Evolutionary conservation across 2,329 filamentous ascomycete genomes (phyloP), one percentile per base, ranked within the genome.

Genomic region (Pleoardoris graminearum): DNA sequence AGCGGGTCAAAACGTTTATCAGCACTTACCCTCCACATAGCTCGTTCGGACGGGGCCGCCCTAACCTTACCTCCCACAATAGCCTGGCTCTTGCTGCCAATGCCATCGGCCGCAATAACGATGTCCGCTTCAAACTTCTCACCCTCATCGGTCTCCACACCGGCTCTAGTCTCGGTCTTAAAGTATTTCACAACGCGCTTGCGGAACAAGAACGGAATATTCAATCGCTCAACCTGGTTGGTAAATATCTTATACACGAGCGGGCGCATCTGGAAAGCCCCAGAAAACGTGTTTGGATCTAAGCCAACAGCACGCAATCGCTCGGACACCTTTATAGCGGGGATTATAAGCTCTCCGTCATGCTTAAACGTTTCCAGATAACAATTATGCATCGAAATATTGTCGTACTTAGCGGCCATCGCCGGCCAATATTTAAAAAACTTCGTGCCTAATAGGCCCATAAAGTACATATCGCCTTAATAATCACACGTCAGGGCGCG

Each of bases 381-480:
- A n/a, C 75, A 72, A 57, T 77, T 75, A 57, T 77, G 75, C 53
- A 79, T 74, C 32, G 75, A 79, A 52, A 79, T 80, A 11, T 62
- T 56, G 42, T 77, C 70, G 62, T 46, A 46, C n/a, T 46, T 32
- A 6, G 43, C 30, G 5, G 19, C 17, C 66, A 82, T 71, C 41
- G 78, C 76, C 3, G 78, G 77, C 78, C 78, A 80, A 54, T 80
- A 75, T 57, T 75, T 76, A 61, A 81, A 78, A 66, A 80, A 79
- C 38, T 68, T 71, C 32, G 76, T 80, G 14, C 79, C 79, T 17
- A 75, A 78, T 10, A 81, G 71, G 12, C 78, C 76, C 75, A 82
- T 81, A 61, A 80, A 80, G 67, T 79, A 80, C 75, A 81, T 82
- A 65, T 82, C 80, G 16, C 79, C 79, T 76, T 17, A 49, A 25